Conservation (phyloP, 331 rosid genomes). For the Rhamnella rubrinervis region DNA sequence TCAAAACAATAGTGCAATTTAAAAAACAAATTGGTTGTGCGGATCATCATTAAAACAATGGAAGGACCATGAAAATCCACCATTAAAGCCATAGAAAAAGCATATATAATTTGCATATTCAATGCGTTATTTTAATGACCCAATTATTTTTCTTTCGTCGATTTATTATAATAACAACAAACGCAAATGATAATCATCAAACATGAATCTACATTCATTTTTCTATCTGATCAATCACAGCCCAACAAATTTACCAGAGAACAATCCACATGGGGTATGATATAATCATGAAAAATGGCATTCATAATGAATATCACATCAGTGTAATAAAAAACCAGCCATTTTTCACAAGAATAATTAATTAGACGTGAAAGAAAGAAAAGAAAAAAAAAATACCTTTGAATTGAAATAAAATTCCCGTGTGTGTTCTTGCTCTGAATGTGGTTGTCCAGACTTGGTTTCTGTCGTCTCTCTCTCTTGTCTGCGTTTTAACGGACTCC, state of each 20-base stretch:
- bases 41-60: background rate
- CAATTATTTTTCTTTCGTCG: too few relatives aligned
- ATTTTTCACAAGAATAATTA: background rate
- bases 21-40: background rate
- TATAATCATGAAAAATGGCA: background rate
- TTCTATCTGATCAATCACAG: constrained; percentile 16
- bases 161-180: background rate
- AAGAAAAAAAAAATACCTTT: constrained; percentile 27
- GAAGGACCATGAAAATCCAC: background rate
- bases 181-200: background rate
- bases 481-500: constrained; percentile 29
- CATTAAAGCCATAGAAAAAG: too few relatives aligned
- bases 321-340: background rate
- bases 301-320: background rate
- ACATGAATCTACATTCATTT: background rate
- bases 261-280: background rate
- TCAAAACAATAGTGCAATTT: background rate
- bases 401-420: constrained; percentile 10
- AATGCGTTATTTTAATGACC: too few relatives aligned
- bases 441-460: background rate
- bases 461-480: background rate
- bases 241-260: constrained; percentile 3
- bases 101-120: too few relatives aligned
- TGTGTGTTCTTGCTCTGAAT: background rate
- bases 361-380: background rate